These are phyloP conservation scores for Trichoderma orchidacearum DNA, from an alignment of 495 filamentous ascomycete species.

Conservation along the genomic window DNA sequence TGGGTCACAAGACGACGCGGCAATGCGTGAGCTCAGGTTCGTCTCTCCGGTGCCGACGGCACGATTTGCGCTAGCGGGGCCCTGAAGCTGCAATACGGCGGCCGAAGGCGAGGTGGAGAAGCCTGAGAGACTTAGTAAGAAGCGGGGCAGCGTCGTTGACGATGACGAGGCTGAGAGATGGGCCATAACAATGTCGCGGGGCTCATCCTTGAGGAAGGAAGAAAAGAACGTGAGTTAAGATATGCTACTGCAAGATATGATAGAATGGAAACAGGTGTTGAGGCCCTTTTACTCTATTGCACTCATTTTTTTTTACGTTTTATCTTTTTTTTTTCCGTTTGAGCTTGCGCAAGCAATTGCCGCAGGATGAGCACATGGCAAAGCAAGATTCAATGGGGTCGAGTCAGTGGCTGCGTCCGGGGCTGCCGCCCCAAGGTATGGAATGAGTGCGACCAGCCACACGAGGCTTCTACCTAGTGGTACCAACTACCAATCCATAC, in stretches of 20 bases:
- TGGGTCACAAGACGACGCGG: not conserved
- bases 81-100: not conserved
- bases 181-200: not conserved
- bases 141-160: not conserved
- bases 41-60: too few species aligned
- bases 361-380: too few species aligned
- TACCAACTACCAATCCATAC: not conserved
- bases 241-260: too few species aligned
- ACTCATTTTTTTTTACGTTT: too few species aligned
- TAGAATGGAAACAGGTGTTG: too few species aligned
- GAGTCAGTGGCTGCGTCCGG: too few species aligned
- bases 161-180: not conserved
- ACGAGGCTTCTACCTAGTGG: not conserved
- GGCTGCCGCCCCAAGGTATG: too few species aligned
- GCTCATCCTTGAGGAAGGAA: not conserved
- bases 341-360: too few species aligned
- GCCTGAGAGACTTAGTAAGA: conserved; percentile 1
- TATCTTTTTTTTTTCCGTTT: too few species aligned
- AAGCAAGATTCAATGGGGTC: not conserved
- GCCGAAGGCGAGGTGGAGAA: not conserved
- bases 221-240: not conserved
- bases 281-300: too few species aligned
- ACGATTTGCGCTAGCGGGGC: not conserved
- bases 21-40: not conserved
- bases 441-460: not conserved